Evolutionary conservation across 441 rosid genomes (phyloP).

Genomic region (Manihot esculenta): DNA sequence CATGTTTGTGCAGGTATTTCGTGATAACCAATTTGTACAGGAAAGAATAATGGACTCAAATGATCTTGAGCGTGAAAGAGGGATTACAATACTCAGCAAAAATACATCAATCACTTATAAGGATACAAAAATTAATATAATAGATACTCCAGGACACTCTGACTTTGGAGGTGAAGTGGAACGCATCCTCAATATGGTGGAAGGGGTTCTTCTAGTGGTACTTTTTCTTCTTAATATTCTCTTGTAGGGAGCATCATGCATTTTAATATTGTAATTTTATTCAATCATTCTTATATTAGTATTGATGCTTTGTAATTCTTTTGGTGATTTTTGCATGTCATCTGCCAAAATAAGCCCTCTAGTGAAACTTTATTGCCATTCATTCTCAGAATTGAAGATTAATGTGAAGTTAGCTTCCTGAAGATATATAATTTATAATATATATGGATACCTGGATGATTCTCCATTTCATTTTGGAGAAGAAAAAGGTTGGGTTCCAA

Average conservation of each 20-base stretch:
- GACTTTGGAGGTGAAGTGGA: constrained; percentile 99
- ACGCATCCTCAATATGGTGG: constrained; percentile 98
- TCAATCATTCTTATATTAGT: constrained; percentile 2
- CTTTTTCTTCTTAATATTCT: constrained; percentile 20
- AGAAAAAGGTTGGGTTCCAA: background rate
- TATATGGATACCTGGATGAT: background rate
- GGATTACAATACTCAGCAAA: constrained; percentile 95
- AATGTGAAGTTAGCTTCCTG: background rate
- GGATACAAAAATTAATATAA: constrained; percentile 83
- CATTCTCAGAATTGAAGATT: background rate
- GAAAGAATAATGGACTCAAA: constrained; percentile 99
- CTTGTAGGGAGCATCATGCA: constrained; percentile 1
- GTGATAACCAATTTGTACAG: constrained; percentile 84
- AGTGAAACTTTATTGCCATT: background rate
- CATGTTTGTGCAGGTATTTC: constrained; percentile 61
- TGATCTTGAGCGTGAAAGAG: constrained; percentile 96
- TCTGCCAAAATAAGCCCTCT: background rate
- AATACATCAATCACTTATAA: constrained; percentile 89
- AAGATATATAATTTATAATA: background rate
- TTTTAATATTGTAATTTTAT: background rate
- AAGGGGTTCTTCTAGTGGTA: constrained; percentile 99
- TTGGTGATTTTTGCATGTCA: background rate
- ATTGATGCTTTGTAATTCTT: background rate
- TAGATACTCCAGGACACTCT: constrained; percentile 98
- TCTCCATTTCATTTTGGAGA: background rate